Evolutionary conservation across 768 basidiomycete genomes (phyloP), one percentile per base, ranked within the genome.

Genomic region (Plicaturopsis crispa): DNA sequence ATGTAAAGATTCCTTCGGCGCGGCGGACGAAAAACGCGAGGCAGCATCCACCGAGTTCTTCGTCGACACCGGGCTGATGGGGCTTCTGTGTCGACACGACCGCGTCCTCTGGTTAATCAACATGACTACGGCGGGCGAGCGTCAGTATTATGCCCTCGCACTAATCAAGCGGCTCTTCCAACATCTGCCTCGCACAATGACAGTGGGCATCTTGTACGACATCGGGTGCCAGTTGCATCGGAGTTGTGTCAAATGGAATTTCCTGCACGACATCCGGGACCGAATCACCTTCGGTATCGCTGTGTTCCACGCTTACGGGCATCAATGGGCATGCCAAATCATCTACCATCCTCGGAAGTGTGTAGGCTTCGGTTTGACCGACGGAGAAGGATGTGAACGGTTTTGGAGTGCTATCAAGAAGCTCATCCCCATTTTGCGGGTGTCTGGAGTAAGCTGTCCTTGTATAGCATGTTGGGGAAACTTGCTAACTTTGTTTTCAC

Each of bases 281-380:
- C 47, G 59, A 0, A 4, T 67, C 4, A 10, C 31, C 1, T 63
- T 62, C 26, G 55, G 52, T 0, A 62, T 60, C 0, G 57, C 56
- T 6, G 63, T 57, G 0, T 59, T 68, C 56, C 66, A 70, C 42
- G 61, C 61, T 0, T 65, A 62, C 36, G 58, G 55, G 1, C 61
- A 63, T 31, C 48, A 60, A 33, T 62, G 61, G 61, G 34, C 51
- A 3, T 62, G 61, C 35, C 61, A 62, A 24, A 33, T 68, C 1
- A 24, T 55, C 0, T 65, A 62, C 34, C 60, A 62, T 31, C 63
- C 57, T 1, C 46, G 59, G 8, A 38, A 62, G 20, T 22, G 21
- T 22, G 24, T 41, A 18, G 53, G 50, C 12, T 49, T 56, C 26
- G 50, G 57, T 1, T 36, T 53, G 4, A 42, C 49, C 7, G 54